phyloP scores from a whole-genome alignment of 495 filamentous ascomycete species.

The Penicillium pulvis region DNA sequence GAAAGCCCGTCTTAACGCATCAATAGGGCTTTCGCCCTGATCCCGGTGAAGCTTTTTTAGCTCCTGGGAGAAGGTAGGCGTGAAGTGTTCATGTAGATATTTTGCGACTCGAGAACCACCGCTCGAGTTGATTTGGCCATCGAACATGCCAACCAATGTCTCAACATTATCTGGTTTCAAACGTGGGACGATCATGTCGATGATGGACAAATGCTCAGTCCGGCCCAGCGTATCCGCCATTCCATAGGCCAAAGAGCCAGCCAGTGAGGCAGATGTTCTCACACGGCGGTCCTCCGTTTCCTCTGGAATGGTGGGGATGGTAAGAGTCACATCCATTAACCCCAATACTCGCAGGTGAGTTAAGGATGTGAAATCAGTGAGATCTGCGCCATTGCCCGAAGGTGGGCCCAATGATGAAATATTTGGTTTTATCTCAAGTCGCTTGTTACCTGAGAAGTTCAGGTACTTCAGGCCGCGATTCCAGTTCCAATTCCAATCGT shows the following conservation, averaged over 20 bases:
- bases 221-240: conserved; percentile 97
- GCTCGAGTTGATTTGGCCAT: conserved; percentile 80
- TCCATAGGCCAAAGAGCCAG: conserved; percentile 86
- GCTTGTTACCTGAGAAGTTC: conserved; percentile 96
- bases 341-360: conserved; percentile 86
- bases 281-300: conserved; percentile 94
- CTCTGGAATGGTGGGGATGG: conserved; percentile 88
- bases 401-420: conserved; percentile 49
- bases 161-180: conserved; percentile 91
- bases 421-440: conserved; percentile 93
- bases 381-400: conserved; percentile 63
- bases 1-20: conserved; percentile 86
- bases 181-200: conserved; percentile 93
- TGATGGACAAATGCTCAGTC: conserved; percentile 94
- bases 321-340: conserved; percentile 97
- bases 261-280: conserved; percentile 88
- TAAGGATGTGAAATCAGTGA: conserved; percentile 89
- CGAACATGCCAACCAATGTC: conserved; percentile 90
- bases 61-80: conserved; percentile 78
- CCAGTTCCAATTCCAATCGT: conserved; percentile 99
- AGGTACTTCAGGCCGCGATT: conserved; percentile 93
- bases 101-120: conserved; percentile 95
- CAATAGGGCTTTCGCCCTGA: conserved; percentile 67
- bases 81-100: conserved; percentile 93
- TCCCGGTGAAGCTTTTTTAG: conserved; percentile 60